Conservation (phyloP, 371 early-diverging fungal genomes). For the Mortierella sp. region DNA sequence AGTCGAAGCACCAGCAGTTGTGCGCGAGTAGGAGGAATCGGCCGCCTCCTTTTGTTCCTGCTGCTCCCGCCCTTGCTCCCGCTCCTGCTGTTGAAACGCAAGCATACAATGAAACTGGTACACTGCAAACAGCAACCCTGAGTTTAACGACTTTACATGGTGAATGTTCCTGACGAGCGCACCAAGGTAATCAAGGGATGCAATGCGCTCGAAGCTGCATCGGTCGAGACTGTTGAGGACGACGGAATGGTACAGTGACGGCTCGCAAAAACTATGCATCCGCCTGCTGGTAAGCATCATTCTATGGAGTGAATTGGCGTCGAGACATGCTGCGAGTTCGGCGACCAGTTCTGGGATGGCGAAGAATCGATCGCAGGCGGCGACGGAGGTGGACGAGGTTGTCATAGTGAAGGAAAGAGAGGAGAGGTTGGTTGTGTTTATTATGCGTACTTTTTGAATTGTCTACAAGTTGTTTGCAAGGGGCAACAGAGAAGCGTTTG, state of each 20-base stretch:
- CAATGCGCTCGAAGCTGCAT: constrained; percentile 5
- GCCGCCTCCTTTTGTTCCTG: neutral
- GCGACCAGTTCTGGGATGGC: constrained; percentile 9
- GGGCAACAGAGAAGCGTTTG: no score
- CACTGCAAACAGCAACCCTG: neutral
- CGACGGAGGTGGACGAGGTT: neutral
- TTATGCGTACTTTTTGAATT: no score
- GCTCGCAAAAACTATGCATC: neutral
- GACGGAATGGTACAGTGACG: neutral
- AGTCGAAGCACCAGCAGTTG: neutral
- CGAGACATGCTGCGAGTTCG: neutral
- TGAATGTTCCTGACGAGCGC: neutral
- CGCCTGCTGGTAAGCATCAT: neutral
- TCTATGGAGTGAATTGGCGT: neutral
- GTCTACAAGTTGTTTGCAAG: no score
- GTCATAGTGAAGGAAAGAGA: no score
- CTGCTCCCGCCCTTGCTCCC: neutral
- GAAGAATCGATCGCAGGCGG: neutral
- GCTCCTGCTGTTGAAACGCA: neutral
- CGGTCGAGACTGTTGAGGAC: neutral
- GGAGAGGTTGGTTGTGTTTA: no score
- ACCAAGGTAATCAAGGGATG: neutral
- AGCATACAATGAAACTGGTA: neutral
- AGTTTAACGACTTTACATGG: neutral
- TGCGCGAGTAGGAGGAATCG: neutral